These are phyloP conservation scores for Zea luxurians DNA, from an alignment of 176 grass and related monocot species.

Conservation along the genomic window DNA sequence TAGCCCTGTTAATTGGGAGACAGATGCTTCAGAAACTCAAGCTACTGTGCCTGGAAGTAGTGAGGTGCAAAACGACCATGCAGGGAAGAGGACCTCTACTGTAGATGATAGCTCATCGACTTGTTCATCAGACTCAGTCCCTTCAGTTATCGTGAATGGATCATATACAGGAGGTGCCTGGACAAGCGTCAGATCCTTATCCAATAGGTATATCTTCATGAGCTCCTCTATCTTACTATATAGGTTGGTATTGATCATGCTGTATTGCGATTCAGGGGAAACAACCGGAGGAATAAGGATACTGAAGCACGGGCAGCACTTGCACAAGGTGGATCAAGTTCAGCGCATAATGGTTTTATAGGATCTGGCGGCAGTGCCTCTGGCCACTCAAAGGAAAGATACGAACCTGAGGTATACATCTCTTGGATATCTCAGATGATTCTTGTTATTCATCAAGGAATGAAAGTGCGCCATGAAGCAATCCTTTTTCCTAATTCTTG, in stretches of 20 bases:
- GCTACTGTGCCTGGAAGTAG: constrained; percentile 42
- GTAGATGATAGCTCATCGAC: constrained; percentile 89
- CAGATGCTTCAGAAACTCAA: constrained; percentile 76
- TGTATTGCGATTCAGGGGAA: constrained; percentile 53
- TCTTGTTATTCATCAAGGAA: background rate
- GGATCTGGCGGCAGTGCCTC: constrained; percentile 42
- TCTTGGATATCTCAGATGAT: constrained; percentile 22
- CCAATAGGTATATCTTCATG: constrained; percentile 60
- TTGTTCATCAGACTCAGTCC: constrained; percentile 81
- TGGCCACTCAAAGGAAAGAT: constrained; percentile 43
- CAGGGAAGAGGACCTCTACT: constrained; percentile 57
- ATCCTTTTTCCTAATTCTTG: background rate
- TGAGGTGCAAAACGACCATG: constrained; percentile 64
- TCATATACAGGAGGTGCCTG: constrained; percentile 46
- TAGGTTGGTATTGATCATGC: constrained; percentile 34
- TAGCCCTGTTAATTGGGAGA: constrained; percentile 78
- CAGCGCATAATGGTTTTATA: constrained; percentile 40
- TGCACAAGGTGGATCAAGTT: constrained; percentile 43
- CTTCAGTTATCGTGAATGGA: constrained; percentile 59
- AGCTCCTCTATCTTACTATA: background rate
- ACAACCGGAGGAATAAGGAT: constrained; percentile 60
- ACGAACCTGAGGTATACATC: constrained; percentile 48
- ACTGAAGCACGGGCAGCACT: constrained; percentile 34
- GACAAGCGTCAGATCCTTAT: constrained; percentile 66
- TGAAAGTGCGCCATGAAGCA: background rate